These are phyloP conservation scores for Rhododendron ferrugineum DNA, from an alignment of 148 eudicot species.

Conservation along the genomic window DNA sequence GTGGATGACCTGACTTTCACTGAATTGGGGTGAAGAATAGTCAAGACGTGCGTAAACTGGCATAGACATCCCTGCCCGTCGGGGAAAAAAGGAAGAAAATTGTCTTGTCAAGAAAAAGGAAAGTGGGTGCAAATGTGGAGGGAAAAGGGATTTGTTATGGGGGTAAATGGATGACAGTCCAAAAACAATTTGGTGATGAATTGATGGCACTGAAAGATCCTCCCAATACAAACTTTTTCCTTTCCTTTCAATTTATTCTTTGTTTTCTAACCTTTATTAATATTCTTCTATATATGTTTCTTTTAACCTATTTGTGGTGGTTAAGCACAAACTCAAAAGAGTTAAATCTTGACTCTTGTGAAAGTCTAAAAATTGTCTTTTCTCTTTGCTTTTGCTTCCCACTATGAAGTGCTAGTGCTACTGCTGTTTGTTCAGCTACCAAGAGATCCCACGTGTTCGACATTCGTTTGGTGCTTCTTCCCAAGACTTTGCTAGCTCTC, in stretches of 20 bases:
- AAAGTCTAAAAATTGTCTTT: constrained; percentile 9
- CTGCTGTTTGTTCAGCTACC: not conserved
- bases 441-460: not conserved
- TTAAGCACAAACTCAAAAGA: constrained; percentile 14
- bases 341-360: constrained; percentile 21
- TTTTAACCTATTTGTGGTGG: not conserved
- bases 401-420: not conserved
- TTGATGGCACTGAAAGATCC: constrained; percentile 28
- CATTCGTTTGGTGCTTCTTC: not conserved
- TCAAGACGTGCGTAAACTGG: too few relatives aligned
- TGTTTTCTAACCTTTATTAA: not conserved
- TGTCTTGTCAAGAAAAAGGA: constrained; percentile 24
- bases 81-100: not conserved
- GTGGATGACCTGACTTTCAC: too few relatives aligned
- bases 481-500: not conserved
- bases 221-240: constrained; percentile 12
- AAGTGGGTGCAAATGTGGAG: constrained; percentile 26
- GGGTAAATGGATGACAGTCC: constrained; percentile 28
- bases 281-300: not conserved
- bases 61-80: too few relatives aligned
- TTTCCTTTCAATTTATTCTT: constrained; percentile 14
- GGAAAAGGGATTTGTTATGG: constrained; percentile 14
- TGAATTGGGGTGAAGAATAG: too few relatives aligned
- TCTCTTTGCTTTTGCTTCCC: constrained; percentile 4
- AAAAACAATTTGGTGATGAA: constrained; percentile 19